A percentile compares a stretch with the other conserved stretches of the same genome.
phyloP scores from a whole-genome alignment of 768 basidiomycete genomes.

The Termitomyces sp. region DNA sequence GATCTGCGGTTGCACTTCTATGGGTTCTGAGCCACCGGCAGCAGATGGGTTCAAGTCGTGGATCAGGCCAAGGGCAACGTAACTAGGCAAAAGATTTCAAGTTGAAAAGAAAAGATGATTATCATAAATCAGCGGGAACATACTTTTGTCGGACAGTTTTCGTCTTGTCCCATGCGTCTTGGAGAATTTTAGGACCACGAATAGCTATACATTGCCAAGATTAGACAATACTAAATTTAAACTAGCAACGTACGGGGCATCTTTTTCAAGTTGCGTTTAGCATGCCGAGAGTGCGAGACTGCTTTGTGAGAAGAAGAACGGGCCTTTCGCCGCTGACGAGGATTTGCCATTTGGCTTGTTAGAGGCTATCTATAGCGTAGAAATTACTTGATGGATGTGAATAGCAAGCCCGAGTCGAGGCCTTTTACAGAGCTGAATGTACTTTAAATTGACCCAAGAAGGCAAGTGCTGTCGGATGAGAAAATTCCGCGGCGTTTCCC shows the following conservation, averaged over 20 bases:
- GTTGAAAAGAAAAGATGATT: neutral
- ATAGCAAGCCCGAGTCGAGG: no score
- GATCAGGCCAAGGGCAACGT: slow-evolving; percentile 69
- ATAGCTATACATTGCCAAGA: slow-evolving; percentile 43
- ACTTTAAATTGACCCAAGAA: neutral
- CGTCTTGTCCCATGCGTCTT: slow-evolving; percentile 80
- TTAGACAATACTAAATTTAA: neutral
- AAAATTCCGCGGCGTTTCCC: slow-evolving; percentile 23
- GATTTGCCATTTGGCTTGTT: slow-evolving; percentile 71
- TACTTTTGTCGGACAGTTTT: slow-evolving; percentile 94
- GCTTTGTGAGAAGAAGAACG: slow-evolving; percentile 72
- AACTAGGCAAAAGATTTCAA: slow-evolving; percentile 35
- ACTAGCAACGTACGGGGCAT: slow-evolving; percentile 46
- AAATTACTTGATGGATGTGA: neutral
- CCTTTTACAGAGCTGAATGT: neutral
- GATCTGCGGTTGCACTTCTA: slow-evolving; percentile 11
- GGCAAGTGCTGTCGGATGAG: slow-evolving; percentile 1
- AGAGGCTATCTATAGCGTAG: neutral
- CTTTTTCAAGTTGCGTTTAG: slow-evolving; percentile 74
- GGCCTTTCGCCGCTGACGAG: slow-evolving; percentile 84
- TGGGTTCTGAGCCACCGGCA: slow-evolving; percentile 63
- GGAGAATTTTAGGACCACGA: slow-evolving; percentile 73
- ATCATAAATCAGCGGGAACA: slow-evolving; percentile 17
- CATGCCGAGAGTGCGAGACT: slow-evolving; percentile 67
- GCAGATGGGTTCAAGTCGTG: slow-evolving; percentile 61